Evolutionary conservation across 2,329 filamentous ascomycete species (phyloP).

Genomic region (Colletotrichum sp.): DNA sequence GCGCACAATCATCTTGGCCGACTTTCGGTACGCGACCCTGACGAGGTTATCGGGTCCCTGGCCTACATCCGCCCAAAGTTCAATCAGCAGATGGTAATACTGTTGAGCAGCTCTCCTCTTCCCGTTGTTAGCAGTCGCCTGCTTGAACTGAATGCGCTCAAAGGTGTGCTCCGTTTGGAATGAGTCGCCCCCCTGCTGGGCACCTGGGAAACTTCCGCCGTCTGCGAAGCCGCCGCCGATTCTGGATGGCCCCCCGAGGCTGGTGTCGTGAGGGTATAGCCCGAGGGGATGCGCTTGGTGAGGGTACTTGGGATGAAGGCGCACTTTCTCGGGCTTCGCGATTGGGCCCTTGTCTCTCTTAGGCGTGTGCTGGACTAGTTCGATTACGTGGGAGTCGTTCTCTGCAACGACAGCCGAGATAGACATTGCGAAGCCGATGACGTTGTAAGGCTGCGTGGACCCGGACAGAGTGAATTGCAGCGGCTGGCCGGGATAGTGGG

Average conservation of each 20-base stretch:
- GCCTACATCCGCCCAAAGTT: slow-evolving; percentile 76
- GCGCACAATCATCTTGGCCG: slow-evolving; percentile 85
- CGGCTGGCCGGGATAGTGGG: slow-evolving; percentile 51
- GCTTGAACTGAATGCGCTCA: slow-evolving; percentile 93
- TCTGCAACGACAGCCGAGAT: slow-evolving; percentile 85
- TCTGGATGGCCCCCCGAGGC: slow-evolving; percentile 36
- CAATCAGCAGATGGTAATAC: slow-evolving; percentile 89
- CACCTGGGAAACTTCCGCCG: slow-evolving; percentile 33
- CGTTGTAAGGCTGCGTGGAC: slow-evolving; percentile 63
- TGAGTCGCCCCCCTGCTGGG: slow-evolving; percentile 34
- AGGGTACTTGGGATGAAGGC: slow-evolving; percentile 70
- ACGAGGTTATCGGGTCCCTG: slow-evolving; percentile 62
- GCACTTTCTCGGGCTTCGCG: slow-evolving; percentile 72
- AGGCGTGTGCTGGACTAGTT: slow-evolving; percentile 88
- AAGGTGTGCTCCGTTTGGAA: slow-evolving; percentile 68
- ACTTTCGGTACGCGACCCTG: slow-evolving; percentile 75
- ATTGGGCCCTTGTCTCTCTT: slow-evolving; percentile 90
- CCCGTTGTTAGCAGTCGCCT: slow-evolving; percentile 91
- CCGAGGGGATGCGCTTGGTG: slow-evolving; percentile 51
- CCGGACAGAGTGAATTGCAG: slow-evolving; percentile 57
- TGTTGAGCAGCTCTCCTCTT: slow-evolving; percentile 90
- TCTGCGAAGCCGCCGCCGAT: slow-evolving; percentile 36
- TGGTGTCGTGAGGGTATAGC: slow-evolving; percentile 47
- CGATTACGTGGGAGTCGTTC: slow-evolving; percentile 76
- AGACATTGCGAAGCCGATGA: slow-evolving; percentile 80